Conservation (phyloP, 2,329 filamentous ascomycete genomes). For the Elsinoe necatrix region DNA sequence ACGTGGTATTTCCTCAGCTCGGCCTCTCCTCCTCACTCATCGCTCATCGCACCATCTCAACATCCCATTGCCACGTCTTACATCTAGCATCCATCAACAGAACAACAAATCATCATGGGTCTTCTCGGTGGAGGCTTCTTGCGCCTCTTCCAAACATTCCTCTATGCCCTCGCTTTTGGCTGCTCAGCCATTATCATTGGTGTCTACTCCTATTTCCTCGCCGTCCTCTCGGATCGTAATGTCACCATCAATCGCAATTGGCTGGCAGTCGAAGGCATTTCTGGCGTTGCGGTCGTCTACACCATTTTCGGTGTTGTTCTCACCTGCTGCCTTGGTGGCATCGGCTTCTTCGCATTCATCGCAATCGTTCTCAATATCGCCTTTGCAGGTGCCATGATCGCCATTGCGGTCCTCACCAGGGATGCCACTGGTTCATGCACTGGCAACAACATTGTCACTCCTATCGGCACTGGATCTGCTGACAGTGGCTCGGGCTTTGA, state of each 20-base stretch:
- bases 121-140: conserved; percentile 50
- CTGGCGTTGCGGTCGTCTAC: conserved; percentile 68
- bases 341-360: conserved; percentile 61
- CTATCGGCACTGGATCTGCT: conserved; percentile 57
- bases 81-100: background rate
- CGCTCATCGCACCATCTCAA: background rate
- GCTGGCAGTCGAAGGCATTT: conserved; percentile 54
- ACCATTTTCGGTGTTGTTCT: conserved; percentile 62
- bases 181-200: conserved; percentile 62
- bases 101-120: conserved; percentile 24
- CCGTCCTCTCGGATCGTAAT: conserved; percentile 58
- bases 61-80: background rate
- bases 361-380: conserved; percentile 67
- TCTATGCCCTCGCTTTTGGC: conserved; percentile 66
- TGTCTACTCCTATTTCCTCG: conserved; percentile 72
- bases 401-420: conserved; percentile 67
- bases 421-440: conserved; percentile 59
- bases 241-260: conserved; percentile 55
- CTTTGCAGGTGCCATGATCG: conserved; percentile 71
- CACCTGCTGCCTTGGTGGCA: conserved; percentile 71
- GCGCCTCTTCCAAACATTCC: conserved; percentile 56
- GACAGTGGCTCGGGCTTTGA: conserved; percentile 40
- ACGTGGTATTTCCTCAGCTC: background rate
- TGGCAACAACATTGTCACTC: conserved; percentile 53
- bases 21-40: background rate